These are phyloP conservation scores for Aspergillus cavernicola DNA, from an alignment of 495 filamentous ascomycete species.

Conservation along the genomic window DNA sequence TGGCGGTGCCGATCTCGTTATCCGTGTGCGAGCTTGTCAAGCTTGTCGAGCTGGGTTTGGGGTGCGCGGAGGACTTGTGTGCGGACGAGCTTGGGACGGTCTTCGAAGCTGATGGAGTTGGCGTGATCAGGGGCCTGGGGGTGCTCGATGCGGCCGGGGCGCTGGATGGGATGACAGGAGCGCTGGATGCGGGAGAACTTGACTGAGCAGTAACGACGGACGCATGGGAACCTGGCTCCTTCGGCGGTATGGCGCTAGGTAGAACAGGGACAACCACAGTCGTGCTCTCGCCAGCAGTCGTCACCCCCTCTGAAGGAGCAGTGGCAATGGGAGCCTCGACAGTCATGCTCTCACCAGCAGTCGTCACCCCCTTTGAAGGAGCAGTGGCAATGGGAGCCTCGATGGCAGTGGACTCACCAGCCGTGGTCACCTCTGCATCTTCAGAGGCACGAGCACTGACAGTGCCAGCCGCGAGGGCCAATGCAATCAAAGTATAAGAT, in stretches of 20 bases:
- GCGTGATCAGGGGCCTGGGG: background rate
- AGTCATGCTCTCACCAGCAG: background rate
- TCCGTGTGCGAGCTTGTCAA: background rate
- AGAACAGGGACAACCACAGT: conserved; percentile 2
- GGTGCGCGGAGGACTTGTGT: conserved; percentile 1
- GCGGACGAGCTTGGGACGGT: conserved; percentile 6
- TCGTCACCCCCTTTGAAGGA: background rate
- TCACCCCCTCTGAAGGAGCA: background rate
- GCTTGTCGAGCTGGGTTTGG: conserved; percentile 11
- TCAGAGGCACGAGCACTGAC: conserved; percentile 9
- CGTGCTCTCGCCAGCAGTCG: too few relatives aligned
- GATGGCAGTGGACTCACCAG: background rate
- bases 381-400: background rate
- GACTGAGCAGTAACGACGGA: background rate
- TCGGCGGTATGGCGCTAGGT: too few relatives aligned
- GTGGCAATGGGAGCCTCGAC: background rate
- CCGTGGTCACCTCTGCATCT: background rate
- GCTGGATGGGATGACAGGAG: background rate
- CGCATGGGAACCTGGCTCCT: background rate
- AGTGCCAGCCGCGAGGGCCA: conserved; percentile 21
- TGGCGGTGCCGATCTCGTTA: background rate
- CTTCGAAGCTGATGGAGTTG: conserved; percentile 5
- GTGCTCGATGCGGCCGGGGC: conserved; percentile 4
- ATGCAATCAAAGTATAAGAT: conserved; percentile 9
- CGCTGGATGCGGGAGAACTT: conserved; percentile 1